Base-by-base conservation (phyloP, 2,329 filamentous ascomycete species). In the Fusarium robinianum region DNA sequence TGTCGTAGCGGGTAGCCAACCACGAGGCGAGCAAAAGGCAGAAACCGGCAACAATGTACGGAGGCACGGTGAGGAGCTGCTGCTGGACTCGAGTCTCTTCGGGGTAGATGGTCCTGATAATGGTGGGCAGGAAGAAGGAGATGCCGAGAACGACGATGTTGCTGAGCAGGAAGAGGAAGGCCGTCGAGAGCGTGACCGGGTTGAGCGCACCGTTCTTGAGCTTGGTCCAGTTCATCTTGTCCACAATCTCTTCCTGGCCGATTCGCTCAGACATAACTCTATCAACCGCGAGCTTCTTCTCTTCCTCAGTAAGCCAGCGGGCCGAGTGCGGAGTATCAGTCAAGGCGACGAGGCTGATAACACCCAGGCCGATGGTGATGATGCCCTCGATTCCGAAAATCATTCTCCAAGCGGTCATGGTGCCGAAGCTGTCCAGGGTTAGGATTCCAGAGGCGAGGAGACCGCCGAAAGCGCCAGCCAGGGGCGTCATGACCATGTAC, bases 1-100 rank as follows among this genome's bases (percentile, higher is more conserved):
- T 69, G 59, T 87, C 81, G 48, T 75, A 67, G n/a, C 74, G 71
- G 76, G 78, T 84, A 52, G 75, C 79, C 8, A 82, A 59, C 57
- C 76, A 79, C 0, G 82, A 80, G 23, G 85, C 67, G 2, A 78
- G 59, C 0, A 87, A 49, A 0, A 79, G 81, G 64, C 83, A 83
- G 62, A 86, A 79, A 2, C 73, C 82, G 1, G 84, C 85, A 0
- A 87, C 78, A 2, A 83, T 65, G 60, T 88, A 88, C 0, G 85
- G 85, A 0, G 85, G 85, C 0, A 88, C 85, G 0, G 84, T 88
- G 53, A 78, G 78, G 0, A 88, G 77, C 67, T 89, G 85, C 63
- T 87, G 81, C 2, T 37, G 26, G 14, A 43, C 35, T 22, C 34
- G 39, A n/a, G 36, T 38, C 18, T 38, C 17, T 4, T 45, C 19